Conservation (phyloP, 441 rosid species). For the Melastoma candidum region DNA sequence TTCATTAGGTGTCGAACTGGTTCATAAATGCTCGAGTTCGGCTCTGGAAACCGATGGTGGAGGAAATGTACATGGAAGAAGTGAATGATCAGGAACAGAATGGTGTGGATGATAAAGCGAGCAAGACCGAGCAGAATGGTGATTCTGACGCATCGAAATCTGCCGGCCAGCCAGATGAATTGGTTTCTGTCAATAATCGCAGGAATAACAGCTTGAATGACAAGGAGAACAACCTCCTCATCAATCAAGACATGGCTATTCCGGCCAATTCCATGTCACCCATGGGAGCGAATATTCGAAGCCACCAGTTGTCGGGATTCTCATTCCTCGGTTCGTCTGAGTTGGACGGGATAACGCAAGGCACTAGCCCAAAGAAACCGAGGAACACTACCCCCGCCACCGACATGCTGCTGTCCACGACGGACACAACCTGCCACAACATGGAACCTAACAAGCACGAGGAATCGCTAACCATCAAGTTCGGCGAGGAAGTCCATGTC, state of each 20-base stretch:
- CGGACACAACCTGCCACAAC: conserved; percentile 32
- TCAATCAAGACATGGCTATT: conserved; percentile 33
- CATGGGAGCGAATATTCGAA: conserved; percentile 28
- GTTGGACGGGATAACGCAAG: conserved; percentile 63
- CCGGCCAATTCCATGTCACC: conserved; percentile 45
- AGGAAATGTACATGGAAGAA: conserved; percentile 67
- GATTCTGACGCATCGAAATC: conserved; percentile 44
- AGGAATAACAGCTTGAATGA: conserved; percentile 25
- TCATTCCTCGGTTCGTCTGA: conserved; percentile 50
- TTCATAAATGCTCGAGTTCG: conserved; percentile 73
- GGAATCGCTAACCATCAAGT: conserved; percentile 14
- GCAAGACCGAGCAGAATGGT: conserved; percentile 49
- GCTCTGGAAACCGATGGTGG: conserved; percentile 80
- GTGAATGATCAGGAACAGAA: conserved; percentile 47
- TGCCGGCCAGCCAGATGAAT: conserved; percentile 34
- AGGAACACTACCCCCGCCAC: conserved; percentile 21
- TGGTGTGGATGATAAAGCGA: conserved; percentile 43
- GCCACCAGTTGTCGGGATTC: conserved; percentile 40
- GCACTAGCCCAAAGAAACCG: conserved; percentile 60
- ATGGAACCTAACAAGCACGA: conserved; percentile 16
- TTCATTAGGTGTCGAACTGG: conserved; percentile 59
- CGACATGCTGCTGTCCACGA: conserved; percentile 46
- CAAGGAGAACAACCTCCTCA: conserved; percentile 17
- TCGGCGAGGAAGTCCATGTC: conserved; percentile 24
- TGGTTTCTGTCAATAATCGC: conserved; percentile 21